phyloP scores from a whole-genome alignment of 2,329 filamentous ascomycete species.

The Penicillium sp. region DNA sequence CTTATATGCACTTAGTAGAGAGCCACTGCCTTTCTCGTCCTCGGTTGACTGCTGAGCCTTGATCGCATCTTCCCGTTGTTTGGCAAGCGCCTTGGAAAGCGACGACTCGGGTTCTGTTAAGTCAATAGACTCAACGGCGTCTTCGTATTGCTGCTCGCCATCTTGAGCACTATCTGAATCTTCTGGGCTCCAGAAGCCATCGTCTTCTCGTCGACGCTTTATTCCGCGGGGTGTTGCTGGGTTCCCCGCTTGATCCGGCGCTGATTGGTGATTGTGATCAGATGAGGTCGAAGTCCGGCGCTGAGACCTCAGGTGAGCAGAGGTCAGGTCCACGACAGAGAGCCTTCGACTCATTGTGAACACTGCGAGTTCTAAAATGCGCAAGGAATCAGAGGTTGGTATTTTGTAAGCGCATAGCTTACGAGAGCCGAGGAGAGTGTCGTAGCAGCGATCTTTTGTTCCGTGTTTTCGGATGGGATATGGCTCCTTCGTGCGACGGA shows the following conservation, averaged over 20 bases:
- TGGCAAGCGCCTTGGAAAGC: slow-evolving; percentile 49
- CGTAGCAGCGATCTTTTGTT: not conserved
- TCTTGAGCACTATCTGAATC: slow-evolving; percentile 7
- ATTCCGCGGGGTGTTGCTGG: not conserved
- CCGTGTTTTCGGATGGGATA: not conserved
- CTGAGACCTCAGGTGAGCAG: not conserved
- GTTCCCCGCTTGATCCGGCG: not conserved
- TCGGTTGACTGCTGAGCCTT: slow-evolving; percentile 42
- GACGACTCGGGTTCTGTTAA: slow-evolving; percentile 47
- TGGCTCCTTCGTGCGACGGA: not conserved
- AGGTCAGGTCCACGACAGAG: slow-evolving; percentile 18
- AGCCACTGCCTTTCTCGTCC: slow-evolving; percentile 28
- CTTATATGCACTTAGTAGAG: slow-evolving; percentile 49
- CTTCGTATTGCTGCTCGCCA: not conserved
- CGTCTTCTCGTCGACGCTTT: slow-evolving; percentile 15
- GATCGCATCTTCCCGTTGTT: slow-evolving; percentile 53
- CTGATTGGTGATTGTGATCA: not conserved
- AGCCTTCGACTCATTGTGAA: slow-evolving; percentile 14
- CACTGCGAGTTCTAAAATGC: not conserved
- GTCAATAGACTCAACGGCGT: slow-evolving; percentile 50
- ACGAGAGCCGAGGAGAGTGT: not conserved
- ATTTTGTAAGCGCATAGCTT: not conserved
- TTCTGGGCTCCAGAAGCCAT: not conserved
- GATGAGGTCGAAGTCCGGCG: slow-evolving; percentile 3
- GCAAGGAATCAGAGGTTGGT: not conserved